These are phyloP conservation scores for Pyrenophora teres DNA, from an alignment of 2,329 filamentous ascomycete genomes.

Conservation along the genomic window DNA sequence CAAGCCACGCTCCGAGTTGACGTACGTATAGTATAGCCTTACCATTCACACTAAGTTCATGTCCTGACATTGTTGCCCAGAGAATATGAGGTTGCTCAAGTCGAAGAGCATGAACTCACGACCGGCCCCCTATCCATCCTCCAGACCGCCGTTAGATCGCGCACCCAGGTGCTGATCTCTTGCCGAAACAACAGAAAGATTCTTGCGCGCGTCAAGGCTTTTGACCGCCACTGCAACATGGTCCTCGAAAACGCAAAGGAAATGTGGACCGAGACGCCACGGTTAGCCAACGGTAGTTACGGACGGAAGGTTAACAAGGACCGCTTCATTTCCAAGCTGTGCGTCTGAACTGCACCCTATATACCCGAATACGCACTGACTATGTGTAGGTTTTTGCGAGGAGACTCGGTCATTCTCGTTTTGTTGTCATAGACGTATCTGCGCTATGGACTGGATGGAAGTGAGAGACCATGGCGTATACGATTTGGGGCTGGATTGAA, in stretches of 20 bases:
- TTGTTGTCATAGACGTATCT: conserved; percentile 67
- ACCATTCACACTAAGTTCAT: neutral
- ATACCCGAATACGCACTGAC: conserved; percentile 17
- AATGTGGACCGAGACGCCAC: conserved; percentile 98
- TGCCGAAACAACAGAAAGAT: conserved; percentile 99
- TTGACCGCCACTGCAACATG: conserved; percentile 99
- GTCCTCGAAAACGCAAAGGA: conserved; percentile 96
- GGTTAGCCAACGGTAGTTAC: conserved; percentile 82
- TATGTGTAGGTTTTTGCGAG: conserved; percentile 72
- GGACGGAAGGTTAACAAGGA: conserved; percentile 95
- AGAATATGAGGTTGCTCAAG: conserved; percentile 86
- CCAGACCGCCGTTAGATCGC: conserved; percentile 91
- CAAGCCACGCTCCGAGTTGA: conserved; percentile 89
- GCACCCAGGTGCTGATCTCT: conserved; percentile 94
- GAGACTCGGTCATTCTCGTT: conserved; percentile 86
- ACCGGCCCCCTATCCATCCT: conserved; percentile 88
- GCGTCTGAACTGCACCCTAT: conserved; percentile 43
- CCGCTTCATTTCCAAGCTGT: conserved; percentile 97
- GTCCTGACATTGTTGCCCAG: conserved; percentile 53
- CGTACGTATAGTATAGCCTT: conserved; percentile 62
- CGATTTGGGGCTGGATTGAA: conserved; percentile 34
- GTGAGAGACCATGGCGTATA: conserved; percentile 6
- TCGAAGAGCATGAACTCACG: conserved; percentile 80
- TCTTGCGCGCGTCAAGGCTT: conserved; percentile 95
- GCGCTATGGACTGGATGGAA: conserved; percentile 11